phyloP scores from a whole-genome alignment of 2,329 filamentous ascomycete genomes.

The Fonsecaea nubica region DNA sequence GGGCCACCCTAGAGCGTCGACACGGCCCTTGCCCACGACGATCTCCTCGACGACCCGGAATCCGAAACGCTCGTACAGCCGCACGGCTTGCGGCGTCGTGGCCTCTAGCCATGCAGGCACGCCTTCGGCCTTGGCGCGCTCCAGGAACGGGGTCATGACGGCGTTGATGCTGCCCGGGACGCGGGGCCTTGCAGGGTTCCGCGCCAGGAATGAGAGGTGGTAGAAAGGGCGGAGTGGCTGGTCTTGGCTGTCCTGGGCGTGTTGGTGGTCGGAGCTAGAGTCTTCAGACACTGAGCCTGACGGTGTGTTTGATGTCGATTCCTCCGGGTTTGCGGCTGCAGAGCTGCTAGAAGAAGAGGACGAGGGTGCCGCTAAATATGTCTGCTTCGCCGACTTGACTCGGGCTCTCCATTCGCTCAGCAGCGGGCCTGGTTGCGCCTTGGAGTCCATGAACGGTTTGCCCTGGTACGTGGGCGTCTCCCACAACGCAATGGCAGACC shows the following conservation, averaged over 20 bases:
- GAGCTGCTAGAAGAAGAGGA: neutral
- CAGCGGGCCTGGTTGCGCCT: constrained; percentile 25
- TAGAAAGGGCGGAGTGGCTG: constrained; percentile 31
- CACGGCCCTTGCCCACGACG: constrained; percentile 28
- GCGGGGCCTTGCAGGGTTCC: constrained; percentile 28
- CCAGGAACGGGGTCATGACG: constrained; percentile 35
- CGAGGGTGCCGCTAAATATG: constrained; percentile 22
- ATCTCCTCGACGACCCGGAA: constrained; percentile 37
- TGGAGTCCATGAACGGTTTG: constrained; percentile 35
- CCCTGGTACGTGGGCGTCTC: constrained; percentile 34
- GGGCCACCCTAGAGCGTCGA: constrained; percentile 34
- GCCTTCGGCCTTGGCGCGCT: constrained; percentile 34
- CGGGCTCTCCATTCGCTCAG: constrained; percentile 33
- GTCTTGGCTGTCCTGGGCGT: constrained; percentile 8
- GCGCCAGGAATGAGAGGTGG: constrained; percentile 38
- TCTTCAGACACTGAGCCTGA: constrained; percentile 6
- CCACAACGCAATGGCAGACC: constrained; percentile 38
- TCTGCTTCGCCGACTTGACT: constrained; percentile 33
- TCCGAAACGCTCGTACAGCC: constrained; percentile 36
- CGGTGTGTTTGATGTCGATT: constrained; percentile 11
- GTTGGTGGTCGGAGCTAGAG: constrained; percentile 23
- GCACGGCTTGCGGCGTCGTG: constrained; percentile 32
- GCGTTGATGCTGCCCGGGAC: constrained; percentile 36
- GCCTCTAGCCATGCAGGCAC: constrained; percentile 39
- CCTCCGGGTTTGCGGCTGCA: neutral